Percentiles rank a stretch among this genome's conserved stretches.
These are phyloP conservation scores for Boletus subparvulus DNA, from an alignment of 768 basidiomycete species.

Conservation along the genomic window DNA sequence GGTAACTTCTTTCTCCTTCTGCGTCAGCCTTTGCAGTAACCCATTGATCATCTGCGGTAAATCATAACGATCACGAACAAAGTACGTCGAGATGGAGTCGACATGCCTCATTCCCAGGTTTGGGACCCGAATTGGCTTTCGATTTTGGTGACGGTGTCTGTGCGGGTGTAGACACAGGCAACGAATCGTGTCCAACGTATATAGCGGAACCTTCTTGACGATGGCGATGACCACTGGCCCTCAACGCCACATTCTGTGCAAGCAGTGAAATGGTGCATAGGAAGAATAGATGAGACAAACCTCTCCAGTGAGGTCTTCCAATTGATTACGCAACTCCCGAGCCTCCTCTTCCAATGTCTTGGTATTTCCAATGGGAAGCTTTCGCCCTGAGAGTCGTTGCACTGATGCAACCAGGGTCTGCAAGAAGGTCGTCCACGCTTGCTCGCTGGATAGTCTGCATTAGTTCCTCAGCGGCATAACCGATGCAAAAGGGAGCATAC, in stretches of 20 bases:
- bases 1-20: slow-evolving; percentile 83
- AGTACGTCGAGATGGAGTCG: neutral
- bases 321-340: slow-evolving; percentile 53
- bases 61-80: neutral
- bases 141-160: slow-evolving; percentile 26
- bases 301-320: slow-evolving; percentile 67
- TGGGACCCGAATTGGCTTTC: slow-evolving; percentile 43
- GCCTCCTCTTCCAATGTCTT: slow-evolving; percentile 56
- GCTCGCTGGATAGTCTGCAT: slow-evolving; percentile 47
- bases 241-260: slow-evolving; percentile 8
- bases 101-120: slow-evolving; percentile 56
- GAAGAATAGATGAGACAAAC: slow-evolving; percentile 34
- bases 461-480: slow-evolving; percentile 10
- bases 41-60: slow-evolving; percentile 58
- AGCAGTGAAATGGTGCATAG: neutral
- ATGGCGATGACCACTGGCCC: slow-evolving; percentile 1
- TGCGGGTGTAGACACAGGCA: neutral
- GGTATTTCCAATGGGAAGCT: slow-evolving; percentile 50
- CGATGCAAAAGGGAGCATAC: slow-evolving; percentile 39
- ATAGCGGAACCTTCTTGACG: slow-evolving; percentile 18
- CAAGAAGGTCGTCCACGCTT: slow-evolving; percentile 62
- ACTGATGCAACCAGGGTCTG: slow-evolving; percentile 60
- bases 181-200: slow-evolving; percentile 11
- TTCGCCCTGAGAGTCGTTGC: slow-evolving; percentile 64
- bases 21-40: slow-evolving; percentile 73